Conservation (phyloP, 2,329 filamentous ascomycete species). For the Colletotrichum sp. region DNA sequence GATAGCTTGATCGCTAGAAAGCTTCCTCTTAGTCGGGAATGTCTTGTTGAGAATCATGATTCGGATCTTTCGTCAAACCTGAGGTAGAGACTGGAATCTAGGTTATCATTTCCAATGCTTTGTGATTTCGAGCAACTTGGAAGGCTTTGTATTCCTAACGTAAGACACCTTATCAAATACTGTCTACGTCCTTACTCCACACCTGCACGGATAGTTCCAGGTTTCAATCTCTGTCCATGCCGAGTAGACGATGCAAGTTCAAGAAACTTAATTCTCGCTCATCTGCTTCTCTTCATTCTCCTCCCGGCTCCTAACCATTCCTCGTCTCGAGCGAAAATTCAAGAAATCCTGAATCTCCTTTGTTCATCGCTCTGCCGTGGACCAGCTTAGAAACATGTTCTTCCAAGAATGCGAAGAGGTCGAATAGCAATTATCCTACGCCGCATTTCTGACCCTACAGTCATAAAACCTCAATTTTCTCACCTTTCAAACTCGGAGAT, state of each 20-base stretch:
- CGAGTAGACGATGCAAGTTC: not conserved
- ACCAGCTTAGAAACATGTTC: not conserved
- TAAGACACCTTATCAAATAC: not conserved
- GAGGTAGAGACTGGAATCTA: not conserved
- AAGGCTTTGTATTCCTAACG: not conserved
- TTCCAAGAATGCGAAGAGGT: not conserved
- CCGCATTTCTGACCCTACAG: not conserved
- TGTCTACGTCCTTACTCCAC: not conserved
- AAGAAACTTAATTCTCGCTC: not conserved
- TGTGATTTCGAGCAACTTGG: not conserved
- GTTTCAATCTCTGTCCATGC: not conserved
- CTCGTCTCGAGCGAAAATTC: not conserved
- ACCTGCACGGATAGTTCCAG: too few relatives aligned
- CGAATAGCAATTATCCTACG: not conserved
- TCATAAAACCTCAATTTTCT: not conserved
- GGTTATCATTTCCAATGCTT: not conserved
- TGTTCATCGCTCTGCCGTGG: not conserved
- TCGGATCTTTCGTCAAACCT: not conserved
- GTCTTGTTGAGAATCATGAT: not conserved
- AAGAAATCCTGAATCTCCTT: not conserved
- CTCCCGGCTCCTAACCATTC: not conserved
- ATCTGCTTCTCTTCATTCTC: not conserved
- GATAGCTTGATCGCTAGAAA: not conserved
- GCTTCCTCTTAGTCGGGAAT: not conserved
- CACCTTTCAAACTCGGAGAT: not conserved